A percentile compares a stretch with the other conserved stretches of the same genome.
phyloP scores from a whole-genome alignment of 257 asterid genomes.

The Solanum pimpinellifolium region DNA sequence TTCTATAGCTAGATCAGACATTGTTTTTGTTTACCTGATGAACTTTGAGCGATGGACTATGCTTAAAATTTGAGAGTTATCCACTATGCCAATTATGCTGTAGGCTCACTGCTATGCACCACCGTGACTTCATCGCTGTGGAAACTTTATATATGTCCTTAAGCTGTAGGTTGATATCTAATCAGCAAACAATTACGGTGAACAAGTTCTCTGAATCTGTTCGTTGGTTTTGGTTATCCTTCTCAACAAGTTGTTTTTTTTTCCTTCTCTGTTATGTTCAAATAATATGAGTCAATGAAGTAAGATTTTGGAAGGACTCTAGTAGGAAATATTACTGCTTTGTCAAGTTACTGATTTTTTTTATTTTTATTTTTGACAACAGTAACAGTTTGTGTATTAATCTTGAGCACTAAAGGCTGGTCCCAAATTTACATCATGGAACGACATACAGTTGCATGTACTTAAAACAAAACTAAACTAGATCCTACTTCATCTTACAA shows the following conservation, averaged over 20 bases:
- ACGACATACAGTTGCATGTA: fast-evolving
- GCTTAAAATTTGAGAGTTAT: background rate
- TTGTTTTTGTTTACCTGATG: background rate
- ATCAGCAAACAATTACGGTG: background rate
- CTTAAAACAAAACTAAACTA: too few species aligned
- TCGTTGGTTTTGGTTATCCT: background rate
- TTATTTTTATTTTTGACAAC: background rate
- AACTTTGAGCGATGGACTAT: background rate
- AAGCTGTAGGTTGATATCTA: background rate
- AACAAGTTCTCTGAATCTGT: background rate
- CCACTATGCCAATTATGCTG: background rate
- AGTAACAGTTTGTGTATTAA: too few species aligned
- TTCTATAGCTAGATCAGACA: background rate
- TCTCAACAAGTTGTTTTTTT: background rate
- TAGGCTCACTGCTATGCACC: background rate
- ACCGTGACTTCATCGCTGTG: background rate
- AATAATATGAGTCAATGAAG: background rate
- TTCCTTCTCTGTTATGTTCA: background rate
- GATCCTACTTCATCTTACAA: too few species aligned
- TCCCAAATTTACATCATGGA: too few species aligned
- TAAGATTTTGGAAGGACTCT: background rate
- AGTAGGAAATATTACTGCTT: background rate
- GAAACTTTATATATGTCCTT: background rate
- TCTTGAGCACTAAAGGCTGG: too few species aligned
- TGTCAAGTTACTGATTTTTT: background rate